Evolutionary conservation across 148 eudicot species (phyloP), one percentile per base, ranked within the genome.

Genomic region (Rhododendron williamsianum): DNA sequence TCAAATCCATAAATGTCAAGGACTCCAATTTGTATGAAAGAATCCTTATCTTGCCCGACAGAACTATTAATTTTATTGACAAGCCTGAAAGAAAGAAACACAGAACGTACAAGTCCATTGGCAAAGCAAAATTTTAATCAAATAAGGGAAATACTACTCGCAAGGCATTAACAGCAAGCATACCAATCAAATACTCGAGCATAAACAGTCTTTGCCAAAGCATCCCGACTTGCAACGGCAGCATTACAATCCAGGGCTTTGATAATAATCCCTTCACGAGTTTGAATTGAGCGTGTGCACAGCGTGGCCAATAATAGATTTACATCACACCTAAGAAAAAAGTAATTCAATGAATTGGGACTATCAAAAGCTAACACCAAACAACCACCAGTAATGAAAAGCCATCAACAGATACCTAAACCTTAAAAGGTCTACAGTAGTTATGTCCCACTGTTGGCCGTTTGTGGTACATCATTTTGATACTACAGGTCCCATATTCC

Each of bases 1-100:
- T 97, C 99, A 89, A 97, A 97, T 78, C 99, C 99, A 90, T 97
- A 97, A 43, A 97, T 97, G 86, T 97, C 99, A 89, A 97, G 89
- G 41, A 97, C 96, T 88, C 99, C 99, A 87, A 97, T 97, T 88
- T 97, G 96, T 71, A 92, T 85, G 83, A 71, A 90, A 16, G 98
- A 94, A 84, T 86, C 87, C 51, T 86, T 90, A 93, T 97, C 99
- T 92, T 97, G 99, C 87, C 99, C 99, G 84, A 97, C 96, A 82
- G 99, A 95, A 78, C 90, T 88, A 90, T 97, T 97, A 52, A 97
- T 95, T 89, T 93, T 97, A 83, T 94, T 96, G 82, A 97, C 99
- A 84, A 97, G 98, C 98, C 98, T 97, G 93, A 82, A 91, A 89
- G 92, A 60, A 92, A 88, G 81, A 86, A 81, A 38, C 78, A 83